Evolutionary conservation across 495 filamentous ascomycete species (phyloP).

Genomic region (Barbatosphaeria neglecta): DNA sequence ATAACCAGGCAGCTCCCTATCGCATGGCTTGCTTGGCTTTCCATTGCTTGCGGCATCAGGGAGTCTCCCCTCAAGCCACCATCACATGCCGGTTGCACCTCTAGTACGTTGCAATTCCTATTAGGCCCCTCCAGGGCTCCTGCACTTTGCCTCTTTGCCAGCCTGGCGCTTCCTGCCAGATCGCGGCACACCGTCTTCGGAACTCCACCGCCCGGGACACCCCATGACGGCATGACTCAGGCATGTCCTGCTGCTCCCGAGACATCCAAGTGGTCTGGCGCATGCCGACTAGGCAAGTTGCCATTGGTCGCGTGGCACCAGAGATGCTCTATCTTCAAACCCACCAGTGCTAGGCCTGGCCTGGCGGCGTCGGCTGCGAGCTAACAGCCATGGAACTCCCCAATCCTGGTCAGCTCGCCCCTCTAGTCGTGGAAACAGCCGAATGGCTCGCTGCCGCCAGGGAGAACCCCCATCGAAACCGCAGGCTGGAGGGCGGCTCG

Average conservation of each 20-base stretch:
- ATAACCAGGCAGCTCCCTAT: too few relatives aligned
- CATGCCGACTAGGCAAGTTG: neutral
- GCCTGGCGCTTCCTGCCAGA: too few relatives aligned
- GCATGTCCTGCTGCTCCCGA: neutral
- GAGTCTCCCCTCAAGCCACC: neutral
- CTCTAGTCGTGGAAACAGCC: too few relatives aligned
- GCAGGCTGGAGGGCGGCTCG: too few relatives aligned
- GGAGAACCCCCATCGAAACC: too few relatives aligned
- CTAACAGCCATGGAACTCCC: neutral
- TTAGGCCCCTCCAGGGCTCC: too few relatives aligned
- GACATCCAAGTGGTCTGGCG: neutral
- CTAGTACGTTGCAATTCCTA: neutral
- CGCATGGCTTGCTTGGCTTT: neutral
- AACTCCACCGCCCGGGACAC: neutral
- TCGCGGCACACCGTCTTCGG: neutral
- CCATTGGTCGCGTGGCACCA: neutral
- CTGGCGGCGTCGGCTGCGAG: neutral
- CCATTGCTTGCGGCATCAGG: neutral
- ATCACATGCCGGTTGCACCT: neutral
- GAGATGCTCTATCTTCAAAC: neutral
- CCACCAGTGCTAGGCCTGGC: neutral
- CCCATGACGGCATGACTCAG: neutral
- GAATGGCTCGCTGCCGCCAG: too few relatives aligned
- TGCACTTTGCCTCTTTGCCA: too few relatives aligned
- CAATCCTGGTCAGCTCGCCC: neutral